A percentile compares a stretch with the other conserved stretches of the same genome.
Conservation (phyloP, 225 moss, liverwort and hornwort genomes). For the Antitrichia curtipendula region DNA sequence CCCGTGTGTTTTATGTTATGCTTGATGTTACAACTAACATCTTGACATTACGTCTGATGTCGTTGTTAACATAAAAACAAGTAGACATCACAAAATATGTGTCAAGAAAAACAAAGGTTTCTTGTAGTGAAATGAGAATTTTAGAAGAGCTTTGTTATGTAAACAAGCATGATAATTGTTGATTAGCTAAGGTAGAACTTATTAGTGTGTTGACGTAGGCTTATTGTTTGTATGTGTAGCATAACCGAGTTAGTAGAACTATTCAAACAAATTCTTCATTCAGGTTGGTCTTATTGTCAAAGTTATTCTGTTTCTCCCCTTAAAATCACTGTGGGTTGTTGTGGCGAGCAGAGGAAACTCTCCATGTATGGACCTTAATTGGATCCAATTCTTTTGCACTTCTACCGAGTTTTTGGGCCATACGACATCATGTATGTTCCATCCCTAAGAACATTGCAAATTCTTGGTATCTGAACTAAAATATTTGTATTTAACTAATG, state of each 20-base stretch:
- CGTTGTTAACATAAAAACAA: too few relatives aligned
- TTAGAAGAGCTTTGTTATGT: neutral
- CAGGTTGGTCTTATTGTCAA: neutral
- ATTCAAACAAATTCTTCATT: neutral
- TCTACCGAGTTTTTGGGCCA: conserved; percentile 68
- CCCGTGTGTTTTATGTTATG: too few relatives aligned
- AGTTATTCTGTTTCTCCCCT: neutral
- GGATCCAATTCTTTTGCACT: conserved; percentile 73
- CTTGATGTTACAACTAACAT: too few relatives aligned
- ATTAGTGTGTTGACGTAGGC: neutral
- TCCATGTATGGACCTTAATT: conserved; percentile 45
- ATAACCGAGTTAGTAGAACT: neutral
- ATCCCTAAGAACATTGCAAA: neutral
- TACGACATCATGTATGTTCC: conserved; percentile 47
- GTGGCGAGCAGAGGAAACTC: conserved; percentile 41
- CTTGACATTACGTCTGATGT: too few relatives aligned
- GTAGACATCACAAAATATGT: too few relatives aligned
- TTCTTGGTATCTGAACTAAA: too few relatives aligned
- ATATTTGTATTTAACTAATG: neutral
- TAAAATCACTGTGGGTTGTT: neutral
- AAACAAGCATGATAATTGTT: neutral
- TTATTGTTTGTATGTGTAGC: neutral
- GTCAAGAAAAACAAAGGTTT: too few relatives aligned
- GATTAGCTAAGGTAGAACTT: neutral
- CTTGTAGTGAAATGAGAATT: too few relatives aligned